A percentile compares a stretch with the other conserved stretches of the same genome.
phyloP scores from a whole-genome alignment of 1,139 yeast genomes.

The Kluyveromyces marxianus region DNA sequence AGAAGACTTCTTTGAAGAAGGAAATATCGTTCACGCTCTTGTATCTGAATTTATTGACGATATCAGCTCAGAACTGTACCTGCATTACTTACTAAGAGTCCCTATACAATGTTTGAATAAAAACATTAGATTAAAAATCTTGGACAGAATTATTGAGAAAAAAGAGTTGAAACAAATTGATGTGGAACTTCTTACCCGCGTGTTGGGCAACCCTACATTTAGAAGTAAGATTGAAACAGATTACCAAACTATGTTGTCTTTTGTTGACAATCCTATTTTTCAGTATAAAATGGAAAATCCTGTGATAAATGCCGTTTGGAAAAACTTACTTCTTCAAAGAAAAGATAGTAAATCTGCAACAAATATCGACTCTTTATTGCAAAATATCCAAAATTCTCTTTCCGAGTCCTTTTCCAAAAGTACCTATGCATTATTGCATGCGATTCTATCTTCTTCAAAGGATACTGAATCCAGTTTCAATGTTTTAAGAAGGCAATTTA shows the following conservation, averaged over 20 bases:
- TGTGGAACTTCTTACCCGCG: slow-evolving; percentile 27
- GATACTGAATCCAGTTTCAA: not conserved
- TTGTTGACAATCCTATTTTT: slow-evolving; percentile 15
- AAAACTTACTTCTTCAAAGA: slow-evolving; percentile 13
- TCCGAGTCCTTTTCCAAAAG: slow-evolving; percentile 6
- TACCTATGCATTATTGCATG: slow-evolving; percentile 14
- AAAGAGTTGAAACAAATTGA: slow-evolving; percentile 9
- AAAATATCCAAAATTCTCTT: slow-evolving; percentile 5
- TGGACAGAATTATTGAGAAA: slow-evolving; percentile 31
- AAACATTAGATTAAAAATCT: slow-evolving; percentile 33
- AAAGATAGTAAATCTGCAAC: slow-evolving; percentile 16
- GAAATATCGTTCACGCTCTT: slow-evolving; percentile 28
- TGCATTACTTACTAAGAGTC: slow-evolving; percentile 20
- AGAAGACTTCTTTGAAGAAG: slow-evolving; percentile 39
- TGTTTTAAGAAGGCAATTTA: not conserved
- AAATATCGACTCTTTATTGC: slow-evolving; percentile 10
- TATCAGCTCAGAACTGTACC: slow-evolving; percentile 5
- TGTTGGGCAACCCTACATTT: slow-evolving; percentile 43
- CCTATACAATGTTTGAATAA: slow-evolving; percentile 49
- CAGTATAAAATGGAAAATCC: slow-evolving; percentile 24
- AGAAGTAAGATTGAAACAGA: slow-evolving; percentile 45
- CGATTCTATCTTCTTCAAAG: slow-evolving; percentile 4
- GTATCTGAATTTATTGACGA: slow-evolving; percentile 15
- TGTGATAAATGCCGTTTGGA: slow-evolving; percentile 3
- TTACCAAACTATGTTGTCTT: slow-evolving; percentile 24